A percentile compares a stretch with the other conserved stretches of the same genome.
phyloP scores from a whole-genome alignment of 2,329 filamentous ascomycete genomes.

The Botrytis pseudocinerea region DNA sequence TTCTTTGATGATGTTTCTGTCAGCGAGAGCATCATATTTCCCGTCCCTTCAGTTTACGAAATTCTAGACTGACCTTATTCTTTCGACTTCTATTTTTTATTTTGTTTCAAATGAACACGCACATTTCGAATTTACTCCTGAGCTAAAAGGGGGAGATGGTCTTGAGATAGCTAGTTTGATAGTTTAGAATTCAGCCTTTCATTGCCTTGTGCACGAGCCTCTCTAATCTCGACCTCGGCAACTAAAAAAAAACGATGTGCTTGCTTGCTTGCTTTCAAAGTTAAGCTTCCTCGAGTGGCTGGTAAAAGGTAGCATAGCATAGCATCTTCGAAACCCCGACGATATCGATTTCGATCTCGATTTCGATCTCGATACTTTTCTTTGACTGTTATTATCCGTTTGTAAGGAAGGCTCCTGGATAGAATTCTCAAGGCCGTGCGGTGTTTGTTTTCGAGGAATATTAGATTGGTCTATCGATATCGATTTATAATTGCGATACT shows the following conservation, averaged over 20 bases:
- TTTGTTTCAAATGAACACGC: background rate
- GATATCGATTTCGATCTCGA: background rate
- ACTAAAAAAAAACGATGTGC: conserved; percentile 6
- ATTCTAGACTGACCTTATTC: background rate
- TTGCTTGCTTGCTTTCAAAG: background rate
- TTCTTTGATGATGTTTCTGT: background rate
- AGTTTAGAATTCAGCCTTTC: background rate
- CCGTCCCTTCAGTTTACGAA: background rate
- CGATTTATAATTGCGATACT: background rate
- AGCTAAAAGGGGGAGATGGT: background rate
- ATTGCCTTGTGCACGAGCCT: conserved; percentile 6
- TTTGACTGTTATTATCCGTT: background rate
- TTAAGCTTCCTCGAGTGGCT: background rate
- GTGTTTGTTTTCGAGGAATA: background rate
- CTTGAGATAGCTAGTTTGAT: background rate
- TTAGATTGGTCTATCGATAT: background rate
- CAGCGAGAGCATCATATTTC: background rate
- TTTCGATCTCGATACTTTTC: too few species aligned
- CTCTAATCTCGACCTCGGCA: conserved; percentile 6
- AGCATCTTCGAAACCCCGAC: background rate
- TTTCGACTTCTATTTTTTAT: background rate
- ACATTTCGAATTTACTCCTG: background rate
- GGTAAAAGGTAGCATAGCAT: background rate
- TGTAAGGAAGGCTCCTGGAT: background rate
- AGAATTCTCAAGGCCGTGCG: background rate